These are phyloP conservation scores for Pythium myriotylum DNA, from an alignment of 352 stramenopile genomes.

Conservation along the genomic window DNA sequence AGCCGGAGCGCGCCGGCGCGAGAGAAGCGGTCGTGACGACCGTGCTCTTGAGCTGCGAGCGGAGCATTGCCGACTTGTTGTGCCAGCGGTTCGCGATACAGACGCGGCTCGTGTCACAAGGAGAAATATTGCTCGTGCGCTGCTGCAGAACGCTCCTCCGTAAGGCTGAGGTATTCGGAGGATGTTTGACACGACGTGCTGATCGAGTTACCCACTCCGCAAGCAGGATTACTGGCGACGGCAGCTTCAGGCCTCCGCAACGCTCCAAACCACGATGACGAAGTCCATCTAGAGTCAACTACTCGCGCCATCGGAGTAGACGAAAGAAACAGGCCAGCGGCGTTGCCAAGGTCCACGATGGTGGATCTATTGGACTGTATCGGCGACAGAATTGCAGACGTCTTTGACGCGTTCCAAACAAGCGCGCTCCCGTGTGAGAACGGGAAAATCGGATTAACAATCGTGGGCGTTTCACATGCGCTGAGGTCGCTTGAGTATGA, in stretches of 20 bases:
- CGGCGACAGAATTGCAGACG: constrained; percentile 59
- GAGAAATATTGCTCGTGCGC: constrained; percentile 57
- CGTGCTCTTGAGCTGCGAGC: constrained; percentile 50
- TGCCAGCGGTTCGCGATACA: constrained; percentile 59
- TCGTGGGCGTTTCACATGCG: constrained; percentile 53
- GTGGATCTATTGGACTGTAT: constrained; percentile 64
- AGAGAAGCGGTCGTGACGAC: constrained; percentile 1
- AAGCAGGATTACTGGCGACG: background rate
- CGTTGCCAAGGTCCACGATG: constrained; percentile 39
- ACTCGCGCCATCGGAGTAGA: too few relatives aligned
- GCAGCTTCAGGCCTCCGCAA: background rate
- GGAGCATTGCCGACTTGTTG: constrained; percentile 53
- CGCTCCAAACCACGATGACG: too few relatives aligned
- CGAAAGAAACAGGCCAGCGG: background rate
- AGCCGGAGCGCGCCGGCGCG: background rate
- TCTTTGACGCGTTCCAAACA: constrained; percentile 55
- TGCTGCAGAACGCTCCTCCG: constrained; percentile 40
- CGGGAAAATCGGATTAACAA: constrained; percentile 33
- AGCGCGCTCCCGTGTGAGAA: constrained; percentile 30
- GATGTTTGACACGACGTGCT: background rate
- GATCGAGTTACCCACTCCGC: background rate
- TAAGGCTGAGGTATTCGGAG: constrained; percentile 3
- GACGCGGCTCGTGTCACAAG: constrained; percentile 41
- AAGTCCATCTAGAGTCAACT: background rate
- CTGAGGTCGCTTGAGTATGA: constrained; percentile 46